A percentile compares a stretch with the other conserved stretches of the same genome.
Evolutionary conservation across 192 early-diverging fungal genomes (phyloP).

Genomic region (Umbelopsis ramanniana): DNA sequence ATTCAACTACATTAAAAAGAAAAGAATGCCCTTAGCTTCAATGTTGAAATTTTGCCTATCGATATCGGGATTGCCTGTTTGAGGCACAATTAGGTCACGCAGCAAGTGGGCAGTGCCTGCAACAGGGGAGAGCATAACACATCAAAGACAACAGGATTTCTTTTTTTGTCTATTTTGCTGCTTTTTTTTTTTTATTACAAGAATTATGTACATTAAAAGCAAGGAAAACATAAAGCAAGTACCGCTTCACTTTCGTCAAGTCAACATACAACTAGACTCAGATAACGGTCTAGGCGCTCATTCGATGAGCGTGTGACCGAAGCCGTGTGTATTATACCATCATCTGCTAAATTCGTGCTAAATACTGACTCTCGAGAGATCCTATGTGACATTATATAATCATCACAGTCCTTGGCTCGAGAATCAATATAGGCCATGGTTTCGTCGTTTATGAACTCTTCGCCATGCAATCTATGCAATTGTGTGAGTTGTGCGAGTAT

Average conservation of each 20-base stretch:
- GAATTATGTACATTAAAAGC: conserved; percentile 12
- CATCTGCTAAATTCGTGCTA: neutral
- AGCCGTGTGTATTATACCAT: conserved; percentile 18
- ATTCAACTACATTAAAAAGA: no score
- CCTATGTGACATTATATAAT: neutral
- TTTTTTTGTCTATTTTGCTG: neutral
- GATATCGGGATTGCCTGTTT: conserved; percentile 16
- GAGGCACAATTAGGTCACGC: neutral
- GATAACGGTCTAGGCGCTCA: conserved; percentile 13
- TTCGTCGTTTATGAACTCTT: conserved; percentile 9
- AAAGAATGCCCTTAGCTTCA: neutral
- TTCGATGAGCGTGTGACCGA: conserved; percentile 19
- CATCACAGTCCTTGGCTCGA: neutral
- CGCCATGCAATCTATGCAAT: conserved; percentile 14
- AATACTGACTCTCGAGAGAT: neutral
- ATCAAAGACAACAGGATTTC: no score
- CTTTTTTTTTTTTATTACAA: neutral
- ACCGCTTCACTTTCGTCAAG: no score
- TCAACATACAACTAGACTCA: conserved; percentile 13
- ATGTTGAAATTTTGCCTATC: neutral
- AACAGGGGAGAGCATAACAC: no score
- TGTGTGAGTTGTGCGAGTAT: conserved; percentile 3
- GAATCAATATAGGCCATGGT: neutral
- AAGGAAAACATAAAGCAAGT: neutral
- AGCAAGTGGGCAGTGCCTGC: no score